phyloP scores from a whole-genome alignment of 176 grass and related monocot species.

The Phoenix dactylifera region DNA sequence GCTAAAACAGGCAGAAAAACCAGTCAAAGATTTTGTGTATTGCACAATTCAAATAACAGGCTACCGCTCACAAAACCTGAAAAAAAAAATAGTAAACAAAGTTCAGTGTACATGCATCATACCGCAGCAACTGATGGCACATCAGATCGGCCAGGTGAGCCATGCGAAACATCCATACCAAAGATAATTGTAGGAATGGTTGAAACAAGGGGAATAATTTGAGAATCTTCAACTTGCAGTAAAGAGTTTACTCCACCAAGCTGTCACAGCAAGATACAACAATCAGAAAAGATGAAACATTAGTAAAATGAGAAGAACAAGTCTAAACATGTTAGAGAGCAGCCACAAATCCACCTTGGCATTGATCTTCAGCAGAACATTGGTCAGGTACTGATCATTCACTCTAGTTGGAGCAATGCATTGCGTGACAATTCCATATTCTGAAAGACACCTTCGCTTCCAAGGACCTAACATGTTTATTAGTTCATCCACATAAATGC shows the following conservation, averaged over 20 bases:
- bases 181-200: conserved; percentile 59
- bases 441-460: conserved; percentile 80
- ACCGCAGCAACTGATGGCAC: conserved; percentile 81
- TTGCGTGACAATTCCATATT: conserved; percentile 89
- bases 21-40: too few species aligned
- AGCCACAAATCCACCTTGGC: conserved; percentile 40
- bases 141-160: conserved; percentile 77
- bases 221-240: conserved; percentile 42
- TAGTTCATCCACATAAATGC: too few species aligned
- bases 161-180: conserved; percentile 83
- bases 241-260: conserved; percentile 76
- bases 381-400: conserved; percentile 88
- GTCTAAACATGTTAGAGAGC: too few species aligned
- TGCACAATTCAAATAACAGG: too few species aligned
- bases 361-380: conserved; percentile 81
- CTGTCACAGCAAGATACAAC: conserved; percentile 21
- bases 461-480: conserved; percentile 47
- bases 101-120: not conserved
- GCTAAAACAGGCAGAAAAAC: too few species aligned
- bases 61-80: too few species aligned
- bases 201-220: conserved; percentile 56
- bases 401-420: conserved; percentile 76
- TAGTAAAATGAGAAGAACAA: not conserved
- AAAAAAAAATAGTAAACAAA: too few species aligned
- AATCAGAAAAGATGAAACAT: not conserved